A percentile compares a stretch with the other conserved stretches of the same genome.
These are phyloP conservation scores for Yamadazyma spencermartinsiae DNA, from an alignment of 1,139 yeast genomes.

Conservation along the genomic window DNA sequence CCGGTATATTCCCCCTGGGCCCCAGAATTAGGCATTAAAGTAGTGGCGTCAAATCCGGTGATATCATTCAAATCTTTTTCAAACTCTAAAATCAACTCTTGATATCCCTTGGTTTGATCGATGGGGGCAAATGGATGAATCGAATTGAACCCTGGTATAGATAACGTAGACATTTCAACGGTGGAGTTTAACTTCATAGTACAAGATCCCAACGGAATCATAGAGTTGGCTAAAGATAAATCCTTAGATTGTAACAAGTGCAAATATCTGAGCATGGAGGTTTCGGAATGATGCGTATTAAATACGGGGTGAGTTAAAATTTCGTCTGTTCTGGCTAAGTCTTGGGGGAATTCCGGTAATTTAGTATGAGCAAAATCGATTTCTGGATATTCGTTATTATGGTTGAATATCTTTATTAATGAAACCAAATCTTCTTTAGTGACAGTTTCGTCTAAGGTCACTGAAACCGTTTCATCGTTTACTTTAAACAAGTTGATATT, in stretches of 20 bases:
- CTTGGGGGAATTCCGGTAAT: constrained; percentile 55
- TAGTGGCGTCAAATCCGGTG: constrained; percentile 92
- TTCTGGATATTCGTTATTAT: constrained; percentile 16
- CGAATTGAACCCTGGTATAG: constrained; percentile 89
- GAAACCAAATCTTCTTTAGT: constrained; percentile 58
- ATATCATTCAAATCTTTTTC: constrained; percentile 86
- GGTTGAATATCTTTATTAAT: constrained; percentile 61
- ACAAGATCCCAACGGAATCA: constrained; percentile 97
- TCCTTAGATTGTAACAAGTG: constrained; percentile 86
- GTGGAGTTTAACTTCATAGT: constrained; percentile 97
- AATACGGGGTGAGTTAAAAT: constrained; percentile 76
- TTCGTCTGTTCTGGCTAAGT: constrained; percentile 59
- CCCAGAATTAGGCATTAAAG: constrained; percentile 96
- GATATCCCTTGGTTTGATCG: constrained; percentile 84
- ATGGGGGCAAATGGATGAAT: constrained; percentile 92
- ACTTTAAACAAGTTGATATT: constrained; percentile 79
- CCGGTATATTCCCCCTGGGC: constrained; percentile 99
- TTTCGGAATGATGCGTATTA: constrained; percentile 88
- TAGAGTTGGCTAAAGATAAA: constrained; percentile 88
- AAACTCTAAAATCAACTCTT: constrained; percentile 69
- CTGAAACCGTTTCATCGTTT: constrained; percentile 59
- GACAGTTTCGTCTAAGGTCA: constrained; percentile 87
- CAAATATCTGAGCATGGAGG: constrained; percentile 88
- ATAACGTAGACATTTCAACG: constrained; percentile 89
- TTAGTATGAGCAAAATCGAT: constrained; percentile 20